Conservation (phyloP, 2,329 filamentous ascomycete genomes). For the Penicillium oxalicum region DNA sequence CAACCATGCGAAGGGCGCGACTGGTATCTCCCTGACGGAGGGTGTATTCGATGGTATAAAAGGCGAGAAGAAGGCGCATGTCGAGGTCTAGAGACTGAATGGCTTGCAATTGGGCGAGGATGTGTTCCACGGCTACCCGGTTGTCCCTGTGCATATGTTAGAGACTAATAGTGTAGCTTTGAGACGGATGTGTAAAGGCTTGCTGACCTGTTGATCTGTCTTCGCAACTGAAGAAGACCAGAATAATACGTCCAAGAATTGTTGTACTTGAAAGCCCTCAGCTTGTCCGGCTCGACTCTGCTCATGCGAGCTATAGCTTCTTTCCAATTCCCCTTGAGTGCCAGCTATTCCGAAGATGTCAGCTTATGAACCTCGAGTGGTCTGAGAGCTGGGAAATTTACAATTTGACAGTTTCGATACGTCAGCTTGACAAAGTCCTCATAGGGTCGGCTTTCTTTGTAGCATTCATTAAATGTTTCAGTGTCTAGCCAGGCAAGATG, state of each 20-base stretch:
- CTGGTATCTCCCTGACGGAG: constrained; percentile 49
- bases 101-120: constrained; percentile 54
- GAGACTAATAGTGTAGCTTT: not conserved
- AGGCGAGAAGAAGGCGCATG: constrained; percentile 52
- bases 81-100: constrained; percentile 52
- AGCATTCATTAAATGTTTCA: constrained; percentile 70
- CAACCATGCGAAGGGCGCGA: constrained; percentile 50
- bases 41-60: constrained; percentile 55
- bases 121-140: constrained; percentile 50
- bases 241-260: constrained; percentile 49
- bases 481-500: constrained; percentile 54
- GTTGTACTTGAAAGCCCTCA: constrained; percentile 69
- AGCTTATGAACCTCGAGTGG: not conserved
- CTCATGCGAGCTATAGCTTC: constrained; percentile 59
- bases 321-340: constrained; percentile 63
- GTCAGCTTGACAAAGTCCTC: constrained; percentile 74
- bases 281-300: constrained; percentile 53
- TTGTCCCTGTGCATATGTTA: constrained; percentile 45
- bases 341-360: constrained; percentile 37
- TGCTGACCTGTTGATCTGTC: constrained; percentile 38
- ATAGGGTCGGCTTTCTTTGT: constrained; percentile 57
- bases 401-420: constrained; percentile 63
- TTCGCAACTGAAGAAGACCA: constrained; percentile 39
- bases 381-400: constrained; percentile 22
- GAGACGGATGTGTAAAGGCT: constrained; percentile 2